Percentiles rank a stretch among this genome's conserved stretches.
phyloP scores from a whole-genome alignment of 352 stramenopile species.

The Saprolegnia diclina region DNA sequence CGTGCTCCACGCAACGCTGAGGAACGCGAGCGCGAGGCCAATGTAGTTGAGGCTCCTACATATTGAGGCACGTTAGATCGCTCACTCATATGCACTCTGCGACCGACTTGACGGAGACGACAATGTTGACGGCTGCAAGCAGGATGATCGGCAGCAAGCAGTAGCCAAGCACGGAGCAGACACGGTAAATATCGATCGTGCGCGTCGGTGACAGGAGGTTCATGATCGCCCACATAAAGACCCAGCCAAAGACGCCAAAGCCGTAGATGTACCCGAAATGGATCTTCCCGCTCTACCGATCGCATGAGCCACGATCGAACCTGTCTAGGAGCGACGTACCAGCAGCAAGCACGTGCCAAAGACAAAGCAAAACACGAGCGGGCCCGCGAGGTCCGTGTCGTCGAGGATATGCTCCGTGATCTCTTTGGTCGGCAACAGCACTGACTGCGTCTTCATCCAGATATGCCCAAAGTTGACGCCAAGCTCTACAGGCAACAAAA shows the following conservation, averaged over 20 bases:
- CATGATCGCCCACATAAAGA: conserved; percentile 94
- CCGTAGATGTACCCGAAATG: conserved; percentile 99
- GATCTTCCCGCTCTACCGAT: conserved; percentile 79
- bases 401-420: conserved; percentile 88
- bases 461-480: conserved; percentile 98
- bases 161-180: conserved; percentile 96
- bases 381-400: conserved; percentile 91
- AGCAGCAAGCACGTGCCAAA: conserved; percentile 94
- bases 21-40: conserved; percentile 79
- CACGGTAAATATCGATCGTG: conserved; percentile 89
- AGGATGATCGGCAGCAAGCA: conserved; percentile 95
- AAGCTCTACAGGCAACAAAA: conserved; percentile 66
- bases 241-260: conserved; percentile 95
- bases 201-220: conserved; percentile 90
- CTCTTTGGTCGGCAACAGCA: conserved; percentile 90
- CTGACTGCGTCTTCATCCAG: conserved; percentile 93
- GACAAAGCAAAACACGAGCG: conserved; percentile 91
- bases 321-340: conserved; percentile 32
- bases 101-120: conserved; percentile 79
- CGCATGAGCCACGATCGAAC: conserved; percentile 8
- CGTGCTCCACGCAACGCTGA: conserved; percentile 94
- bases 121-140: conserved; percentile 90
- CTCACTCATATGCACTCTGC: neutral
- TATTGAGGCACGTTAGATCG: neutral
- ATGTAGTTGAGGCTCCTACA: conserved; percentile 43